These are phyloP conservation scores for Thyridium curvatum DNA, from an alignment of 2,329 filamentous ascomycete genomes.

Conservation along the genomic window DNA sequence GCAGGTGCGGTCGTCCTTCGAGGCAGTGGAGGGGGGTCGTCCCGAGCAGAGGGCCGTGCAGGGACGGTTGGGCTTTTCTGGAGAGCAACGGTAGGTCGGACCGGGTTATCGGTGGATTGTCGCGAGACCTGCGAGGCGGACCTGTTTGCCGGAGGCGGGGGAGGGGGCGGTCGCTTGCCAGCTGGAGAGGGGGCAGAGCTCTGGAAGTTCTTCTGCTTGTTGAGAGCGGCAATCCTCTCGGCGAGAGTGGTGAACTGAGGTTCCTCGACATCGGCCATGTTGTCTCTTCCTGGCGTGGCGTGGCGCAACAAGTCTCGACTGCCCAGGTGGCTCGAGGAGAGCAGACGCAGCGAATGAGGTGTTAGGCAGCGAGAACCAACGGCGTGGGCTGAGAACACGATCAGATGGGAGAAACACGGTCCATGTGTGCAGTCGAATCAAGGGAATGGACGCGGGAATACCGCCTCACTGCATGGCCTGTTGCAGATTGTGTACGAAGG, in stretches of 20 bases:
- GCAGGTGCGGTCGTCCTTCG: constrained; percentile 24
- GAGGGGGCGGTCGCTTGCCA: constrained; percentile 34
- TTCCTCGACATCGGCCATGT: constrained; percentile 57
- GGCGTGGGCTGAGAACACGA: no score
- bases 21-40: constrained; percentile 29
- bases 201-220: constrained; percentile 53
- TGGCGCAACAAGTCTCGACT: no score
- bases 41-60: constrained; percentile 22
- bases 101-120: constrained; percentile 22
- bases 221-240: constrained; percentile 59
- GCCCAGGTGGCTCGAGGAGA: no score
- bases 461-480: no score
- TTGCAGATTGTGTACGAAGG: no score
- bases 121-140: constrained; percentile 28
- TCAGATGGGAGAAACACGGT: no score
- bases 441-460: no score
- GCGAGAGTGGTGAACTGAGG: constrained; percentile 54
- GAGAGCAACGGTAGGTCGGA: constrained; percentile 11
- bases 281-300: no score
- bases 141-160: constrained; percentile 35
- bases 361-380: no score
- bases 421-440: no score
- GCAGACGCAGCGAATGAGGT: no score
- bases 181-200: constrained; percentile 8
- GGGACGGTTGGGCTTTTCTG: constrained; percentile 30